Evolutionary conservation across 2,329 filamentous ascomycete species (phyloP).

Genomic region (Xylariaceae sp.): DNA sequence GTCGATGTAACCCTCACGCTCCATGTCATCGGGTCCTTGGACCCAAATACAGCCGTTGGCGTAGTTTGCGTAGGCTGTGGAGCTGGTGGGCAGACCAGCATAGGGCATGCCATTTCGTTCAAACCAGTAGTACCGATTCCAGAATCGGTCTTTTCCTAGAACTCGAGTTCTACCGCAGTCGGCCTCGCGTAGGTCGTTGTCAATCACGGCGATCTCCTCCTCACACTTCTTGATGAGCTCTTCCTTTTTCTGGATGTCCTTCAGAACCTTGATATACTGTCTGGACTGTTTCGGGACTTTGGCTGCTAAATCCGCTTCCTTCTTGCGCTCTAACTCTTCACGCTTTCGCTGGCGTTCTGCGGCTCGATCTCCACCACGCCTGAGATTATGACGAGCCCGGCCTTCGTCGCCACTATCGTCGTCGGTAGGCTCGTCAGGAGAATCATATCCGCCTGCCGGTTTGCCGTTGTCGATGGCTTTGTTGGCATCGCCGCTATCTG

Average conservation of each 20-base stretch:
- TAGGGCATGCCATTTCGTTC: constrained; percentile 98
- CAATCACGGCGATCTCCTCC: constrained; percentile 75
- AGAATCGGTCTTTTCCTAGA: constrained; percentile 91
- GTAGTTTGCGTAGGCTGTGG: constrained; percentile 79
- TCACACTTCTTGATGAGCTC: constrained; percentile 75
- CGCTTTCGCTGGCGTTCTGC: constrained; percentile 72
- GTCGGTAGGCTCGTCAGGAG: constrained; percentile 52
- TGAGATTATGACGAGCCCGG: constrained; percentile 44
- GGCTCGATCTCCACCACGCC: constrained; percentile 61
- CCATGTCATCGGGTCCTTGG: constrained; percentile 86
- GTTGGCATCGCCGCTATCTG: constrained; percentile 37
- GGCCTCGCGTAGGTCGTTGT: constrained; percentile 89
- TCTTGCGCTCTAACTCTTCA: constrained; percentile 65
- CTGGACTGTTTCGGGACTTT: constrained; percentile 77
- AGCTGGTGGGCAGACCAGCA: constrained; percentile 78
- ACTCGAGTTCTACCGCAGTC: constrained; percentile 87
- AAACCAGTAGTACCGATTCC: constrained; percentile 99
- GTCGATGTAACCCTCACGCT: constrained; percentile 81
- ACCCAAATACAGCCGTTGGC: constrained; percentile 96
- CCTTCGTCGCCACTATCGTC: constrained; percentile 69
- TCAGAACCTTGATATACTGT: constrained; percentile 79
- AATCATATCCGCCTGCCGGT: constrained; percentile 60
- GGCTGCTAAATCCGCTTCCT: constrained; percentile 56
- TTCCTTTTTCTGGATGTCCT: constrained; percentile 85
- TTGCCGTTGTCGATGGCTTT: constrained; percentile 54